Conservation (phyloP, 805 yeast species). For the Candida boleticola region DNA sequence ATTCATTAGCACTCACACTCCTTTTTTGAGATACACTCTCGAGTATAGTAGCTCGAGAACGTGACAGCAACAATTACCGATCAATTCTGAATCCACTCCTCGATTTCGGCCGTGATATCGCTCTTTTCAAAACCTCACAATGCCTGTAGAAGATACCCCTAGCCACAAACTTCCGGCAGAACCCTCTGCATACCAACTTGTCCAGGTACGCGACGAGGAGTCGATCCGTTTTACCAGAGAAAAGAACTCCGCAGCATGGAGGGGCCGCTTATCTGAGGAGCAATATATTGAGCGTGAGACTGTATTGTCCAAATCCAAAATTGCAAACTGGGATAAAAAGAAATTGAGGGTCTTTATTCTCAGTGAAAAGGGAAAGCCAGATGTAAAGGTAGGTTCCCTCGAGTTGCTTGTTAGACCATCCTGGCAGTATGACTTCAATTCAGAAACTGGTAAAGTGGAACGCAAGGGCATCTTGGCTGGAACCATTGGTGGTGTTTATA, state of each 20-base stretch:
- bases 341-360: conserved; percentile 26
- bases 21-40: too few relatives aligned
- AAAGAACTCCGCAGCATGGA: conserved; percentile 37
- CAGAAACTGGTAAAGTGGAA: conserved; percentile 13
- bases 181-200: conserved; percentile 12
- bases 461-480: conserved; percentile 25
- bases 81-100: too few relatives aligned
- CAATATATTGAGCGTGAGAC: conserved; percentile 36
- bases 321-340: conserved; percentile 16
- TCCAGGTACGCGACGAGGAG: conserved; percentile 20
- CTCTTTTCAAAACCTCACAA: too few relatives aligned
- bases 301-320: conserved; percentile 23
- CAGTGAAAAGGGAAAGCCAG: conserved; percentile 15
- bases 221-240: conserved; percentile 30
- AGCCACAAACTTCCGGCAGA: too few relatives aligned
- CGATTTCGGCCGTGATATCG: too few relatives aligned
- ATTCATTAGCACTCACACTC: too few relatives aligned
- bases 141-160: too few relatives aligned
- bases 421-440: conserved; percentile 19
- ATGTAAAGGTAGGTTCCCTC: conserved; percentile 25
- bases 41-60: too few relatives aligned
- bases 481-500: conserved; percentile 42
- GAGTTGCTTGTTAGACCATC: conserved; percentile 34
- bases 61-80: too few relatives aligned
- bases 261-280: conserved; percentile 27